Evolutionary conservation across 1,139 yeast species (phyloP), one percentile per base, ranked within the genome.

Genomic region (Zygoascus sp.): DNA sequence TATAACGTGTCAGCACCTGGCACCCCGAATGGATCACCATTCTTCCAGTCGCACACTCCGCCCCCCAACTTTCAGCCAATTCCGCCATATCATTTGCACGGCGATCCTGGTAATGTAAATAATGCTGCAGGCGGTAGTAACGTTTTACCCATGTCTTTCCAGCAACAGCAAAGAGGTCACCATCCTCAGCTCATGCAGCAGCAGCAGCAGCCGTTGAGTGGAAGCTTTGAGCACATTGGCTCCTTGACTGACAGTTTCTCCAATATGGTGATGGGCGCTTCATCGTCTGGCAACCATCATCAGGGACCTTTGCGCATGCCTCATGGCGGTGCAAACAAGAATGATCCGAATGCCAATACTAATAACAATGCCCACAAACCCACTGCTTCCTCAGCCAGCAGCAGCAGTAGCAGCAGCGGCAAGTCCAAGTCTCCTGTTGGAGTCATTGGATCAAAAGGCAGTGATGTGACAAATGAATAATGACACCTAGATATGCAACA

Each of bases 11-110:
- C 60, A 28, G 58, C 60, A 9, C 63, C 63, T n/a, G 63, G 63
- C 10, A 60, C 63, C 2, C 63, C 64, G 8, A 47, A 55, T 22
- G 60, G 59, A n/a, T 57, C 61, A 11, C 61, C 62, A 1, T 59
- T 58, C 48, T 57, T 58, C 49, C 62, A 61, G 10, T 58, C 63
- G n/a, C 63, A 58, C 35, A 57, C 63, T 2, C 63, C 63, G 10
- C 64, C 63, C 28, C 61, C 57, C 7, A 43, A 43, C 32, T 32
- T 40, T 30, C 48, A 41, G 44, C 32, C 46, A 17, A 42, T 30
- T 15, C 37, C 40, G 17, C 41, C 49, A 22, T 49, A 47, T 35
- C 40, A 44, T 38, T 44, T 40, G 27, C 44, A 49, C 10, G 47
- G 47, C 10, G 42, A 39, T 19, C 17, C 27, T n/a, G 37, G 28